phyloP scores from a whole-genome alignment of 352 stramenopile species.

The Pythium biforme region DNA sequence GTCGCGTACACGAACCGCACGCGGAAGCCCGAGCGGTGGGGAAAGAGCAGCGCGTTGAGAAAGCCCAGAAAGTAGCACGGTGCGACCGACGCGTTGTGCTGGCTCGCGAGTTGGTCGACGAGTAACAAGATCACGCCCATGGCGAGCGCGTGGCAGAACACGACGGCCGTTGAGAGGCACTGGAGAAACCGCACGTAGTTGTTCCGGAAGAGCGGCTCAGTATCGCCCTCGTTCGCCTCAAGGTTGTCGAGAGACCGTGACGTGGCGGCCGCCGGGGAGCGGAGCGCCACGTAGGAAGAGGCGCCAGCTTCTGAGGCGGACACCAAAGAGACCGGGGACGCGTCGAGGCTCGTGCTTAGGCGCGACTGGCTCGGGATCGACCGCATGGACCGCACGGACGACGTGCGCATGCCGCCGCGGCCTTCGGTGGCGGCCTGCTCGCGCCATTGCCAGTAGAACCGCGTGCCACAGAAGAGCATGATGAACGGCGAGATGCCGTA shows the following conservation, averaged over 20 bases:
- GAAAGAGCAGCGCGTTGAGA: slow-evolving; percentile 45
- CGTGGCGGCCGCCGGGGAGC: not conserved
- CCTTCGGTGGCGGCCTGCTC: slow-evolving; percentile 20
- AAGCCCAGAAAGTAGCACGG: slow-evolving; percentile 45
- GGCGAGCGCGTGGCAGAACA: slow-evolving; percentile 35
- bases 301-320: not conserved
- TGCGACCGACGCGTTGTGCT: slow-evolving; percentile 29
- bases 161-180: slow-evolving; percentile 28
- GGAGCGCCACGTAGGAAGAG: slow-evolving; percentile 8
- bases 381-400: slow-evolving; percentile 7
- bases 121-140: slow-evolving; percentile 41
- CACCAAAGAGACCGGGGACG: not conserved
- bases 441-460: slow-evolving; percentile 35
- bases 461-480: slow-evolving; percentile 30
- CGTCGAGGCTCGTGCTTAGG: not conserved
- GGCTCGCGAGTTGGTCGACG: slow-evolving; percentile 28
- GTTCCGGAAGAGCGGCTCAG: slow-evolving; percentile 11
- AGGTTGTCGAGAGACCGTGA: too few relatives aligned
- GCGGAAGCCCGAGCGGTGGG: slow-evolving; percentile 41
- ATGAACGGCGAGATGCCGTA: slow-evolving; percentile 26
- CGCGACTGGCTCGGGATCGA: not conserved
- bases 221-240: not conserved
- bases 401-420: slow-evolving; percentile 25
- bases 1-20: slow-evolving; percentile 42
- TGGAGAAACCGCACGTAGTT: slow-evolving; percentile 38